Conservation (phyloP, 495 filamentous ascomycete species). For the Niebla homalea region DNA sequence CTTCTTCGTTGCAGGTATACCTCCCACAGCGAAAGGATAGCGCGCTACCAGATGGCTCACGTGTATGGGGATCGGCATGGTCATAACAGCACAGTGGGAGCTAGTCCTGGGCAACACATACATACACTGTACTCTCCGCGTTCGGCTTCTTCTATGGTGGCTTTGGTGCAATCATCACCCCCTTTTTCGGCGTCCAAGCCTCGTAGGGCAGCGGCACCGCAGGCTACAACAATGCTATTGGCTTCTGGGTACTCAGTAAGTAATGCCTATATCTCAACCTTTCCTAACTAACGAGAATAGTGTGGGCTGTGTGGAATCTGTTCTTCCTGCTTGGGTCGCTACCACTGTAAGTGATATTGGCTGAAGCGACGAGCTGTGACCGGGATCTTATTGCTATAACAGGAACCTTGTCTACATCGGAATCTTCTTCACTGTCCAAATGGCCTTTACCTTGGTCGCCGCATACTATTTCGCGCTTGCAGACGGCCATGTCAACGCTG, state of each 20-base stretch:
- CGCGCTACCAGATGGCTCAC: not conserved
- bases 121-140: slow-evolving; percentile 37
- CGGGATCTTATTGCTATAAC: not conserved
- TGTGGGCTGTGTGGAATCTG: slow-evolving; percentile 36
- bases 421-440: slow-evolving; percentile 34
- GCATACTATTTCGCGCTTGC: slow-evolving; percentile 33
- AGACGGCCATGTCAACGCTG: slow-evolving; percentile 25
- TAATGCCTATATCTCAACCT: not conserved
- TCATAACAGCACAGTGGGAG: slow-evolving; percentile 40
- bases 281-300: slow-evolving; percentile 3
- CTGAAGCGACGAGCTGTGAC: not conserved
- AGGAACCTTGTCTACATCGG: slow-evolving; percentile 35
- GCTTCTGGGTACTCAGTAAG: slow-evolving; percentile 29
- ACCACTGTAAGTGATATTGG: slow-evolving; percentile 13
- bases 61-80: slow-evolving; percentile 28
- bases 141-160: slow-evolving; percentile 37
- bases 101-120: slow-evolving; percentile 35
- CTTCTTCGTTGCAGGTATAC: slow-evolving; percentile 28
- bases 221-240: slow-evolving; percentile 33
- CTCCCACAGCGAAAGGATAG: not conserved
- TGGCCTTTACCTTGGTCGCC: slow-evolving; percentile 32
- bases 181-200: slow-evolving; percentile 28
- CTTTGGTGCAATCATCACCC: slow-evolving; percentile 27
- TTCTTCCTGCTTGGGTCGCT: slow-evolving; percentile 34
- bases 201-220: slow-evolving; percentile 26